phyloP scores from a whole-genome alignment of 768 basidiomycete species.

The Suillus sp. region DNA sequence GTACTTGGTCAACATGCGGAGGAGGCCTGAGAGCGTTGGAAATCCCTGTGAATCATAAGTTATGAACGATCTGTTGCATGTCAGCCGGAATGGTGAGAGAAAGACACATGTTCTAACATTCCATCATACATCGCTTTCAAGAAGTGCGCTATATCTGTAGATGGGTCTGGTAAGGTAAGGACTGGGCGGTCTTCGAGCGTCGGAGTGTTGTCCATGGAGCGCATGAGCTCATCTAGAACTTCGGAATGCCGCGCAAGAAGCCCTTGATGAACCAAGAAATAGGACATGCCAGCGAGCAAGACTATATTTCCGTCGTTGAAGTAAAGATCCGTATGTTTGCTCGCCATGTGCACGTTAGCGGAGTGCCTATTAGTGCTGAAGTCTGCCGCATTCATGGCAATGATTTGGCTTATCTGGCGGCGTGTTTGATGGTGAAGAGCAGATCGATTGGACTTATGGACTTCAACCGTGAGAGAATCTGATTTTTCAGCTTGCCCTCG shows the following conservation, averaged over 20 bases:
- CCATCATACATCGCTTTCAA: constrained; percentile 72
- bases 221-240: constrained; percentile 46
- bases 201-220: constrained; percentile 26
- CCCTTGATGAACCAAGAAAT: constrained; percentile 72
- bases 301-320: constrained; percentile 74
- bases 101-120: constrained; percentile 46
- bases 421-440: constrained; percentile 2
- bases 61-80: constrained; percentile 43
- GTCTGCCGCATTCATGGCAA: constrained; percentile 31
- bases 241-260: constrained; percentile 65
- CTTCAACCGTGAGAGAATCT: constrained; percentile 16
- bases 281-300: constrained; percentile 54
- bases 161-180: constrained; percentile 53
- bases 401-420: background rate
- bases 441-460: background rate
- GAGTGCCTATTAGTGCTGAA: constrained; percentile 50
- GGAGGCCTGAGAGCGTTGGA: constrained; percentile 51
- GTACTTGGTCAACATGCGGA: constrained; percentile 68
- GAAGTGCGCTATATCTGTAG: constrained; percentile 60
- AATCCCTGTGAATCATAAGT: constrained; percentile 55
- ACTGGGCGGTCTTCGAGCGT: constrained; percentile 59
- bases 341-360: constrained; percentile 22
- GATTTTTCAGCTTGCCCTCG: constrained; percentile 14
- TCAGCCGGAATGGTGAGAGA: constrained; percentile 17
- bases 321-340: constrained; percentile 54